Evolutionary conservation across 805 yeast species (phyloP), one percentile per base, ranked within the genome.

Genomic region (Wickerhamomyces hampshirensis): DNA sequence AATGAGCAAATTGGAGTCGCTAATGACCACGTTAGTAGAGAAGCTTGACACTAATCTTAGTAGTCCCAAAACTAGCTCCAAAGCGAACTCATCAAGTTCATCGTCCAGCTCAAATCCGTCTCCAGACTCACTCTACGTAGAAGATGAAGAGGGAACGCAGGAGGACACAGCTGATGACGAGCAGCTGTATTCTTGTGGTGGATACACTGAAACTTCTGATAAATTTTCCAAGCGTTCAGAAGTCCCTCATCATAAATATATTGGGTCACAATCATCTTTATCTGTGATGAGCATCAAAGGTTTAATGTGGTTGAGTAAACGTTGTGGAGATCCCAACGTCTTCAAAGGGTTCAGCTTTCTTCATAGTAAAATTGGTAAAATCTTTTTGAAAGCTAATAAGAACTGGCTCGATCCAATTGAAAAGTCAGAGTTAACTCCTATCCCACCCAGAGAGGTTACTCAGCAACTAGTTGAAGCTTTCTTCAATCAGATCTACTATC

Each of bases 271-370:
- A 24, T 43, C 49, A 1, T 41, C 50, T 0, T 45, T 69, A 34
- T 65, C 73, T 1, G 41, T 70, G n/a, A 58, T 70, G 31, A 62
- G 72, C 5, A 46, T 56, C 4, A 40, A 47, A 26, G 76, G 77
- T 9, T 26, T 71, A 6, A 47, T 50, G 27, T 67, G 75, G 73
- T 43, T 71, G 17, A 34, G 44, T 5, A 44, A 40, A 23, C 39
- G 38, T 11, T 35, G 46, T 4, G 47, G 48, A 15, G 57, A 52
- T 28, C 39, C 43, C 3, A 24, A 41, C 2, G 26, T 54, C 2
- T 18, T 35, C 0, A 18, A 23, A 1, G 60, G 57, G 2, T 54
- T 64, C 29, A 43, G 47, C 18, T 39, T 38, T 3, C 27, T 65
- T 10, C 44, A 56, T 12, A 21, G 41, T 5, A 42, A 38, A 12